Evolutionary conservation across 139 green algal genomes (phyloP).

Genomic region (Volvox reticuliferus): DNA sequence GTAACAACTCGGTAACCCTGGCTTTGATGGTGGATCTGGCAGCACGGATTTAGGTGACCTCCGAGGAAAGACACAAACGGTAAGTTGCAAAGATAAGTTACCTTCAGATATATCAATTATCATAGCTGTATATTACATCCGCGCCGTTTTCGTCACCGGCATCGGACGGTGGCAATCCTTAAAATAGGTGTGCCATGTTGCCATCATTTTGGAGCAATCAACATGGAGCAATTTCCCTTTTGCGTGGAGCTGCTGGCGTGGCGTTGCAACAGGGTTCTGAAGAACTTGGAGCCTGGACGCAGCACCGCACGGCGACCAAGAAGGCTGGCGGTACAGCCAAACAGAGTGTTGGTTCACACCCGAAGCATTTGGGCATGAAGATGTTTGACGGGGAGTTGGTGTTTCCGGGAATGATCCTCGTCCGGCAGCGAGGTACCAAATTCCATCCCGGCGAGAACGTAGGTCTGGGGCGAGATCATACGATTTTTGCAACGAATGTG

Average conservation of each 20-base stretch:
- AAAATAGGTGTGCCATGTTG: not conserved
- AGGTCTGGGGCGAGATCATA: slow-evolving; percentile 88
- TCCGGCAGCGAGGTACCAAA: slow-evolving; percentile 92
- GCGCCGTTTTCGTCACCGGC: no score
- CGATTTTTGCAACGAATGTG: slow-evolving; percentile 83
- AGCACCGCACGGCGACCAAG: slow-evolving; percentile 63
- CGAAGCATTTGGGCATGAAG: slow-evolving; percentile 95
- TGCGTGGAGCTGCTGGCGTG: not conserved
- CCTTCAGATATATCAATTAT: no score
- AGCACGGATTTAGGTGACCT: no score
- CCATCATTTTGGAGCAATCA: not conserved
- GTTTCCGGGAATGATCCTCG: slow-evolving; percentile 93
- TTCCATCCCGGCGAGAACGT: slow-evolving; percentile 90
- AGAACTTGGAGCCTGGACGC: not conserved
- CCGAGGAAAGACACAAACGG: no score
- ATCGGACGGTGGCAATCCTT: no score
- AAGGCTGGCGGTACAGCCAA: slow-evolving; percentile 72
- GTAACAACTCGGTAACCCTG: no score
- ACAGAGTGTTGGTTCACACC: slow-evolving; percentile 87
- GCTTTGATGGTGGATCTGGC: no score
- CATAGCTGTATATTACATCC: no score
- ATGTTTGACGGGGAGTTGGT: slow-evolving; percentile 83
- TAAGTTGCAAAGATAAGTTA: no score
- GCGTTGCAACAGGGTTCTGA: not conserved
- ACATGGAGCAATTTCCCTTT: not conserved